Percentiles rank a stretch among this genome's conserved stretches.
These are phyloP conservation scores for Vanderwaltozyma tropicalis DNA, from an alignment of 805 yeast species.

Conservation along the genomic window DNA sequence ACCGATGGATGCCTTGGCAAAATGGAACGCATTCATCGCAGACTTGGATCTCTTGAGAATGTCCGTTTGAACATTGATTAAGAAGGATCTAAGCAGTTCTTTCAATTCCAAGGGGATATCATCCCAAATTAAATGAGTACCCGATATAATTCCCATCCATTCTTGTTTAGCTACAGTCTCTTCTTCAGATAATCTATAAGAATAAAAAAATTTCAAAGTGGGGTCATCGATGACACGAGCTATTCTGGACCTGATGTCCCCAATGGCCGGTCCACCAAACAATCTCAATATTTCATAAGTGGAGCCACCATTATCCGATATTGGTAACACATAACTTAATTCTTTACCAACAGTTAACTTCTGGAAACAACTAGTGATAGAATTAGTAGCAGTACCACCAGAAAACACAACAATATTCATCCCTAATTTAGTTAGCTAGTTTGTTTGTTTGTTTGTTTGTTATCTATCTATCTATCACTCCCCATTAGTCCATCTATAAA, in stretches of 20 bases:
- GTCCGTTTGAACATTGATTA: slow-evolving; percentile 72
- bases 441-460: no score
- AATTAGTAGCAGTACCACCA: slow-evolving; percentile 86
- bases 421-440: no score
- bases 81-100: slow-evolving; percentile 66
- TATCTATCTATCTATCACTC: no score
- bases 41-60: slow-evolving; percentile 50
- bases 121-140: slow-evolving; percentile 61
- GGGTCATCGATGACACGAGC: slow-evolving; percentile 59
- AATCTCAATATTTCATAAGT: slow-evolving; percentile 80
- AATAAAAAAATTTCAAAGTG: slow-evolving; percentile 28
- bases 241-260: slow-evolving; percentile 77
- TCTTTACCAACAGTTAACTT: slow-evolving; percentile 30
- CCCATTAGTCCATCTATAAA: no score
- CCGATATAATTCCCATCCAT: slow-evolving; percentile 75
- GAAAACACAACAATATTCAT: slow-evolving; percentile 40
- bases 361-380: slow-evolving; percentile 50
- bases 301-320: slow-evolving; percentile 91
- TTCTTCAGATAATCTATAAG: slow-evolving; percentile 24
- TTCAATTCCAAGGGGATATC: slow-evolving; percentile 38
- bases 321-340: slow-evolving; percentile 56
- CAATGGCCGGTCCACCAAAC: slow-evolving; percentile 91
- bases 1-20: slow-evolving; percentile 75
- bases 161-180: slow-evolving; percentile 45
- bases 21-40: slow-evolving; percentile 38